Evolutionary conservation across 345 rosid species (phyloP), one percentile per base, ranked within the genome.

Genomic region (Streptanthus diversifolius): DNA sequence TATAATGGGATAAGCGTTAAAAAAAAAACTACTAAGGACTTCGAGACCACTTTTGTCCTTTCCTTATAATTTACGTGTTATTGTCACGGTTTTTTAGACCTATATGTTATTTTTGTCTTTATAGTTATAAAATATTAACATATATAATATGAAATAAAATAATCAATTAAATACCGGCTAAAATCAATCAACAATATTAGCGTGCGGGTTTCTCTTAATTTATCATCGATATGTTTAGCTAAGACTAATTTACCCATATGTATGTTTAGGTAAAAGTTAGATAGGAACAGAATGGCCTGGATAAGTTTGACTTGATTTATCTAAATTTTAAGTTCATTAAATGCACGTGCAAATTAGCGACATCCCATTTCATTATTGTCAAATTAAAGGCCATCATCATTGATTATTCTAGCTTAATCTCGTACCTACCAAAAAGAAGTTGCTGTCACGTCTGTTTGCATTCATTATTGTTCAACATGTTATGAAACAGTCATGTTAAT

Each of bases 201-300:
- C 52, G 40, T 52, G 29, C 7, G 68, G 14, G 19, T 17, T 45
- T 65, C 24, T 66, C 32, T 33, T 54, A n/a, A 15, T 43, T 54
- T 55, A 12, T 36, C 27, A 32, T 40, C 22, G 3, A 43, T 63
- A 55, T 7, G 25, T 73, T 29, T 27, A 15, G 51, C 36, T 52
- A 39, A 39, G 19, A 51, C 18, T 64, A 47, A 35, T 19, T 2
- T 18, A 73, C 40, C 13, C 14, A 35, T 40, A 21, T 39, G 15
- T 66, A 30, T 67, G 73, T 48, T 60, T 75, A 21, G 79, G 73
- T 68, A 49, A 7, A 21, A 74, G 73, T 68, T 41, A 60, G 73
- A 74, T 74, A 59, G 13, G 22, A 65, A 57, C 18, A 25, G 32
- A 8, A 14, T n/a, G 63, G 24, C 40, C 27, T 17, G 19, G 35